phyloP scores from a whole-genome alignment of 495 filamentous ascomycete genomes.

The Hapsidospora chrysogenum region DNA sequence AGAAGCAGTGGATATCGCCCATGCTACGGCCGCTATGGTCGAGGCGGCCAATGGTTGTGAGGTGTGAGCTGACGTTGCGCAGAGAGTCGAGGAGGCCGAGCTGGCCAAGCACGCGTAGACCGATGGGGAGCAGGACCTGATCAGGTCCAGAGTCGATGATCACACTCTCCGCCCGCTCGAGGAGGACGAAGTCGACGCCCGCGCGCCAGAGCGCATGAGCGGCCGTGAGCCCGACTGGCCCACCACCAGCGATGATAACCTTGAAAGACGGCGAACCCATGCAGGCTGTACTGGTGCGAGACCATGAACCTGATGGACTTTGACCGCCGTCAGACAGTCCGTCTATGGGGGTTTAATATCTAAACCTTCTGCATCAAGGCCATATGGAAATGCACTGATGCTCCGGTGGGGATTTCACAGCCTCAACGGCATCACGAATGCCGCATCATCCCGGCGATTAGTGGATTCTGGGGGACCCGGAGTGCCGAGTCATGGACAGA shows the following conservation, averaged over 20 bases:
- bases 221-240: constrained; percentile 30
- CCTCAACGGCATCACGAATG: no score
- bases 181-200: constrained; percentile 30
- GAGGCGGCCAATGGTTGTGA: constrained; percentile 1
- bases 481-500: no score
- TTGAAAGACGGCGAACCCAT: no score
- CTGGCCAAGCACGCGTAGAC: constrained; percentile 29
- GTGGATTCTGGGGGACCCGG: no score
- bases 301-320: no score
- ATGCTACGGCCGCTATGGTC: not conserved
- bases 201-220: constrained; percentile 26
- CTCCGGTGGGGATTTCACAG: no score
- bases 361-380: no score
- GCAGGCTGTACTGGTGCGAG: no score
- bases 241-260: constrained; percentile 36
- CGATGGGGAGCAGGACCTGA: constrained; percentile 17
- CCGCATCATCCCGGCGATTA: no score
- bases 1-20: not conserved
- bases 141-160: constrained; percentile 22
- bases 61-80: constrained; percentile 10
- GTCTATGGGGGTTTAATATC: no score
- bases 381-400: no score
- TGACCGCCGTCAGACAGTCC: no score
- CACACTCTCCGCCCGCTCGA: constrained; percentile 22
- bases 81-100: constrained; percentile 21